Conservation (phyloP, 805 yeast species). For the Cyberlindnera maritima region DNA sequence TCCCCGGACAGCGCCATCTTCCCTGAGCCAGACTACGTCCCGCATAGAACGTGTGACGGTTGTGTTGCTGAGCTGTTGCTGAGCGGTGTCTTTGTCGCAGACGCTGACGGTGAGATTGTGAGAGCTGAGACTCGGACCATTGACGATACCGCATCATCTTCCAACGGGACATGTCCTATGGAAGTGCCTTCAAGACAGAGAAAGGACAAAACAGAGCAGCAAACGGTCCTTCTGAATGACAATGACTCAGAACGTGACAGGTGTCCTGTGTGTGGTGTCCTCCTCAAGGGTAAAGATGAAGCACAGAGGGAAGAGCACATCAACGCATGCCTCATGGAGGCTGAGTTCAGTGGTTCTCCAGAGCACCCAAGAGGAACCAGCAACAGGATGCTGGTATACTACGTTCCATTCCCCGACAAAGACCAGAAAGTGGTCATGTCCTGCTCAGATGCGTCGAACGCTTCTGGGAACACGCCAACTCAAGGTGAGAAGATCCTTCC, state of each 20-base stretch:
- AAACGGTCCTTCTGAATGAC: constrained; percentile 4
- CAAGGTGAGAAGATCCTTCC: constrained; percentile 19
- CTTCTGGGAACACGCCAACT: constrained; percentile 6
- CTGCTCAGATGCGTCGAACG: constrained; percentile 24
- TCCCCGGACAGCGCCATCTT: constrained; percentile 48
- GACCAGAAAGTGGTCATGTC: constrained; percentile 20
- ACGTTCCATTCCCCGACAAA: constrained; percentile 28
- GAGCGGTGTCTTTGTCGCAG: constrained; percentile 4
- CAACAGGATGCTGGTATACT: constrained; percentile 86
- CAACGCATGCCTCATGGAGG: constrained; percentile 56
- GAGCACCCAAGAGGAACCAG: constrained; percentile 47
- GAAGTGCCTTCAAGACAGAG: constrained; percentile 14
- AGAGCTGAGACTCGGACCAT: background rate
- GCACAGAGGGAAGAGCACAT: constrained; percentile 60
- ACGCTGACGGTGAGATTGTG: constrained; percentile 4
- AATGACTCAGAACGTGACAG: constrained; percentile 32
- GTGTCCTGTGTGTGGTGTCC: constrained; percentile 41
- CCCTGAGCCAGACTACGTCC: constrained; percentile 46
- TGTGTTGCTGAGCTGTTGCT: constrained; percentile 59
- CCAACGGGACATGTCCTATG: constrained; percentile 8
- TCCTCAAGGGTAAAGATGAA: constrained; percentile 14
- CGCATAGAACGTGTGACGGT: constrained; percentile 72
- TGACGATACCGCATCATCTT: background rate
- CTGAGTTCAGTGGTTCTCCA: constrained; percentile 64
- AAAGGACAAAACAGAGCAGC: constrained; percentile 11